phyloP scores from a whole-genome alignment of 176 grass and related monocot species.

The Oryza australiensis region DNA sequence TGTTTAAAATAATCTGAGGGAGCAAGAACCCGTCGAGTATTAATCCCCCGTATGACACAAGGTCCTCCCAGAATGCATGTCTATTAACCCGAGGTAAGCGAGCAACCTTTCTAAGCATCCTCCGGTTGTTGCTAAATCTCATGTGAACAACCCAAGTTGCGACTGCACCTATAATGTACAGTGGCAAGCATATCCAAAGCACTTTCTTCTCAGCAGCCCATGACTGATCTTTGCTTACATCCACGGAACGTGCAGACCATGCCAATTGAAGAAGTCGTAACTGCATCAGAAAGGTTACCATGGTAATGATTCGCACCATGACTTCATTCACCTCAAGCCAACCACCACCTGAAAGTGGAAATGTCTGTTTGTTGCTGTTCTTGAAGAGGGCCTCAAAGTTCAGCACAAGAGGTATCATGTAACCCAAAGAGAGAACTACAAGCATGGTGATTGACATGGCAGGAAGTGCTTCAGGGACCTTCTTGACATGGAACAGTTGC shows the following conservation, averaged over 20 bases:
- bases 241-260: conserved; percentile 67
- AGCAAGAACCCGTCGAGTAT: conserved; percentile 80
- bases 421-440: conserved; percentile 58
- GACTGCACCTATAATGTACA: conserved; percentile 77
- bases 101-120: conserved; percentile 28
- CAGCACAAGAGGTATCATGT: conserved; percentile 77
- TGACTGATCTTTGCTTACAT: conserved; percentile 45
- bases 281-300: conserved; percentile 72
- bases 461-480: conserved; percentile 50
- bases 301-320: conserved; percentile 71
- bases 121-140: conserved; percentile 22
- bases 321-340: conserved; percentile 87
- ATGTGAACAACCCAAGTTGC: conserved; percentile 59
- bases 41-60: conserved; percentile 62
- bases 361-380: conserved; percentile 54
- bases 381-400: conserved; percentile 81
- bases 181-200: conserved; percentile 64
- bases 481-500: conserved; percentile 78
- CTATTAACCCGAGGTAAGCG: not conserved
- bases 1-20: conserved; percentile 73
- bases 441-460: conserved; percentile 88
- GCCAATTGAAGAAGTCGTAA: conserved; percentile 78
- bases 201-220: conserved; percentile 84
- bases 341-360: conserved; percentile 50
- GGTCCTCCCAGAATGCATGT: conserved; percentile 61